Conservation (phyloP, 192 early-diverging fungal genomes). For the Umbelopsis sp. region DNA sequence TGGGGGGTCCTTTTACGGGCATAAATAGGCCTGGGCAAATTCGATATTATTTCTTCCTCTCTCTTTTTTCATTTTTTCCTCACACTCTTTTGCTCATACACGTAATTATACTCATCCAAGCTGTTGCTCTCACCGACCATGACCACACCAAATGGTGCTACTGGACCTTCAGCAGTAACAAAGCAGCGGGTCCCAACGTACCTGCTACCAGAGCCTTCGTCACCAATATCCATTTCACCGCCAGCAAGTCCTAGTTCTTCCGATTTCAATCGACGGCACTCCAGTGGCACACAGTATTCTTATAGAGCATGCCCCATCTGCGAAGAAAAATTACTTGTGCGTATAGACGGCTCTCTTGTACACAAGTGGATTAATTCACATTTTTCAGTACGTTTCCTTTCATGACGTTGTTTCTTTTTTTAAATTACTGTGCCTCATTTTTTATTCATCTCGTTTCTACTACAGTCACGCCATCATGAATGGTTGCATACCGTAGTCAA, state of each 20-base stretch:
- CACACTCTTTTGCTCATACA: neutral
- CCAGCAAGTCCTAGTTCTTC: neutral
- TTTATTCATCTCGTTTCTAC: neutral
- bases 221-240: constrained; percentile 9
- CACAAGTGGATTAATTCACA: constrained; percentile 41
- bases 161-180: neutral
- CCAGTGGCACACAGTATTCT: constrained; percentile 24
- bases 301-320: constrained; percentile 38
- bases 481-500: constrained; percentile 38
- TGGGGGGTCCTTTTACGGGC: neutral
- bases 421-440: neutral
- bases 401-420: neutral
- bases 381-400: constrained; percentile 15
- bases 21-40: neutral
- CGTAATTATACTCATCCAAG: neutral
- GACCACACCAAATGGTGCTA: neutral
- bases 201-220: neutral
- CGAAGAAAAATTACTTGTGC: constrained; percentile 32
- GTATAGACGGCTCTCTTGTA: constrained; percentile 37
- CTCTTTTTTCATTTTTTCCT: neutral
- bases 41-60: neutral
- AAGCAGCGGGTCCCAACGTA: neutral
- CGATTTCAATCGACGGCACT: constrained; percentile 15
- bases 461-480: constrained; percentile 28
- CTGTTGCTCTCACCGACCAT: neutral